phyloP scores from a whole-genome alignment of 75 land plant species.

The Pinus taeda region DNA sequence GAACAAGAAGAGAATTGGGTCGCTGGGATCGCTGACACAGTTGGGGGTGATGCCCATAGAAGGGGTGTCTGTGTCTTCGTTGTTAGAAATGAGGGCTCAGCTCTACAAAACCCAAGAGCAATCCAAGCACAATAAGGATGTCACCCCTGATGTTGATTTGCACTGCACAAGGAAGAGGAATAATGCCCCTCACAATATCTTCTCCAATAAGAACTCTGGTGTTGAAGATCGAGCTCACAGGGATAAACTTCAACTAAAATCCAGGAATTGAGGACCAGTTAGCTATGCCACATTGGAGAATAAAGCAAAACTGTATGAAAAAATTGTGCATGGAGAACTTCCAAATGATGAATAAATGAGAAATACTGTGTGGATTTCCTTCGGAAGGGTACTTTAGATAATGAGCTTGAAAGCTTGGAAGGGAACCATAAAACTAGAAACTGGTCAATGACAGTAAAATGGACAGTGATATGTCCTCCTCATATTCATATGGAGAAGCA shows the following conservation, averaged over 20 bases:
- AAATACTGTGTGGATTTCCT: constrained; percentile 96
- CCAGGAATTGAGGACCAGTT: constrained; percentile 69
- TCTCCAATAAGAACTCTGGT: constrained; percentile 68
- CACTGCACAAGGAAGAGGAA: constrained; percentile 61
- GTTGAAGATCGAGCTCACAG: constrained; percentile 76
- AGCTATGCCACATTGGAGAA: constrained; percentile 93
- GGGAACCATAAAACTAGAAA: constrained; percentile 8
- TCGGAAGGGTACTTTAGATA: constrained; percentile 51
- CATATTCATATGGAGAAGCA: constrained; percentile 12
- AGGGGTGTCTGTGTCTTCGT: constrained; percentile 87
- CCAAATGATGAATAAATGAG: constrained; percentile 91
- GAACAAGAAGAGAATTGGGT: constrained; percentile 48
- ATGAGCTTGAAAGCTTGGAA: constrained; percentile 34
- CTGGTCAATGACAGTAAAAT: constrained; percentile 16
- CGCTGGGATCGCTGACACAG: constrained; percentile 98
- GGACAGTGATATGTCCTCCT: constrained; percentile 16
- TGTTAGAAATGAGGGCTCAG: constrained; percentile 89
- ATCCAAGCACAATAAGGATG: constrained; percentile 44
- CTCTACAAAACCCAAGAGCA: constrained; percentile 86
- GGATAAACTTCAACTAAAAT: constrained; percentile 94
- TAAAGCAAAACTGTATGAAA: constrained; percentile 85
- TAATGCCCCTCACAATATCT: constrained; percentile 29
- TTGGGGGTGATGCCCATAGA: constrained; percentile 83
- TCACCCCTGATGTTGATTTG: constrained; percentile 30
- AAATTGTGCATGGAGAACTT: constrained; percentile 75